Base-by-base conservation (phyloP, 2,329 filamentous ascomycete species). In the Colletotrichum paranaense region DNA sequence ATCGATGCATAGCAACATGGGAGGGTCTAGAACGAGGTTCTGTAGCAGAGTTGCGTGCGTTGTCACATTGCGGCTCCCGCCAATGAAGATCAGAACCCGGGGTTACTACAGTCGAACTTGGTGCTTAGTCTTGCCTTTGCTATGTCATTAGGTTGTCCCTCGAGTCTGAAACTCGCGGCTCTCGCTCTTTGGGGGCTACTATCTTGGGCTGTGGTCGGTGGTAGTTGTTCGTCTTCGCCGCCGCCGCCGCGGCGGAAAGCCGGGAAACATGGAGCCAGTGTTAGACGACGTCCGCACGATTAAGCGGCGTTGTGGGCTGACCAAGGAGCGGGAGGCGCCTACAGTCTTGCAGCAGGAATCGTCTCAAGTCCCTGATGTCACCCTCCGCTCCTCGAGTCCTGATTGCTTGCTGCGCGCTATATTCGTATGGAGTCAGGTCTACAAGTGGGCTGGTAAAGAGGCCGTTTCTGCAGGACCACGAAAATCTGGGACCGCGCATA, bases 301-400 rank as follows among this genome's bases (percentile, higher is more conserved):
- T 46, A 22, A 57, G 71, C 67, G 56, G 71, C 71, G 66, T 71
- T 71, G 35, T 73, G 71, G 67, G 71, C 67, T 73, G 71, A 73
- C 62, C 57, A 58, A 66, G 67, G 63, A 62, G 67, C 71, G 71
- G 67, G 71, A 73, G 62, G 60, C 67, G 71, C 71, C 71, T 58
- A 30, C 64, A 22, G 35, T 19, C 42, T 32, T 71, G 67, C 62
- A 71, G 71, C 56, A 56, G 26, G 8, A 60, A 73, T 71, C 67
- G 71, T 73, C 56, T 71, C 71, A 71, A 70, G 55, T 66, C 56
- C 26, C 67, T 67, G 60, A 42, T 55, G 70, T 55, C 42, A 70
- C 64, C 67, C 69, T 67, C 30, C 49, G 46, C 56, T 73, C 42
- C 22, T 32, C 6, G 12, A 8, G 11, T 6, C 30, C 28, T 38